phyloP scores from a whole-genome alignment of 208 protist species.

The Hexamita inflata region DNA sequence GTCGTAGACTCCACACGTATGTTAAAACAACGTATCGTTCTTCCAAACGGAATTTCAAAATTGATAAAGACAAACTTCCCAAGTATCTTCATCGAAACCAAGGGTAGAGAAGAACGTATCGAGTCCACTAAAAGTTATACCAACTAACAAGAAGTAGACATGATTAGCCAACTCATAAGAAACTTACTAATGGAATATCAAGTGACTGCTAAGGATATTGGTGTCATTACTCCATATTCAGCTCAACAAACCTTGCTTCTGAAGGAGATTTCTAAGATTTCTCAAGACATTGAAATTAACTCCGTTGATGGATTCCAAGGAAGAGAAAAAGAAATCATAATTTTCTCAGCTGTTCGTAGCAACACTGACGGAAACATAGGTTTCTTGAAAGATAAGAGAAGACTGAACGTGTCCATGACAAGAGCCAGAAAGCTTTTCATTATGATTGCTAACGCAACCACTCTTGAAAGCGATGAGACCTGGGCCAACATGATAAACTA shows the following conservation, averaged over 20 bases:
- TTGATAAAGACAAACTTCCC: too few species aligned
- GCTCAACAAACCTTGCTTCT: not conserved
- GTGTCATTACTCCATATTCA: not conserved
- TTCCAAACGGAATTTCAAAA: too few species aligned
- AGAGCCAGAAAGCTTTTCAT: not conserved
- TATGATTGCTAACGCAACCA: not conserved
- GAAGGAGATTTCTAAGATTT: not conserved
- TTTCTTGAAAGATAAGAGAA: not conserved
- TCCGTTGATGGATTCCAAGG: not conserved
- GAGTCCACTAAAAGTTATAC: too few species aligned
- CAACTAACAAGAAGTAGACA: too few species aligned
- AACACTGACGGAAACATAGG: not conserved
- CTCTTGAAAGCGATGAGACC: too few species aligned
- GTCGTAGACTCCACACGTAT: constrained; percentile 57
- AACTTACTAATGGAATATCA: not conserved
- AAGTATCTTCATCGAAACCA: too few species aligned
- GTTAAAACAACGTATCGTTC: constrained; percentile 42
- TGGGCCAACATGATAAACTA: too few species aligned
- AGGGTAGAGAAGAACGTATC: too few species aligned
- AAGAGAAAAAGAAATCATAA: not conserved
- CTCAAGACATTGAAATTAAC: not conserved
- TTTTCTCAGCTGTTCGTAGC: not conserved
- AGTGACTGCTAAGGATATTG: not conserved
- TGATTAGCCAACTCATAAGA: too few species aligned
- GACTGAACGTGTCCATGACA: not conserved